A percentile compares a stretch with the other conserved stretches of the same genome.
Evolutionary conservation across 768 basidiomycete species (phyloP).

Genomic region (Mycena metata): DNA sequence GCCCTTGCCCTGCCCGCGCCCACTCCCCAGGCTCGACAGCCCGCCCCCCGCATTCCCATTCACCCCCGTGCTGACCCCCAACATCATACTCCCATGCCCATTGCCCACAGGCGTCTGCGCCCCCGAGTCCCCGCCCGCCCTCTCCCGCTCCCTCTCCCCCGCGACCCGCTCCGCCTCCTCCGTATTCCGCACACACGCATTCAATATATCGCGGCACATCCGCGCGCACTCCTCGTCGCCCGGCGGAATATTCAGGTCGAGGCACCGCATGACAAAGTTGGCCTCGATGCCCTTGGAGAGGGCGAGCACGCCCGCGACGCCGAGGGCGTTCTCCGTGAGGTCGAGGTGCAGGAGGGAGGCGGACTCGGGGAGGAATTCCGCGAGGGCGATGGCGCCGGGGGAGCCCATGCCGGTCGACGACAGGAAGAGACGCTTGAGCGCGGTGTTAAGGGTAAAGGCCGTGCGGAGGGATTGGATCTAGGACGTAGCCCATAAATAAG

Average conservation of each 20-base stretch:
- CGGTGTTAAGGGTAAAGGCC: slow-evolving; percentile 91
- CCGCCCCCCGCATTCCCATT: slow-evolving; percentile 24
- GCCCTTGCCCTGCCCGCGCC: slow-evolving; percentile 73
- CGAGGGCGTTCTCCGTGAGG: slow-evolving; percentile 84
- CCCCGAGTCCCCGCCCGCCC: slow-evolving; percentile 11
- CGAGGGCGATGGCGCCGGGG: slow-evolving; percentile 91
- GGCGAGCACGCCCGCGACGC: slow-evolving; percentile 94
- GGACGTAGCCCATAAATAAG: not conserved
- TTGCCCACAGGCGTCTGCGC: slow-evolving; percentile 44
- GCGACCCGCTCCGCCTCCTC: slow-evolving; percentile 77
- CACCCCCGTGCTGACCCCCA: not conserved
- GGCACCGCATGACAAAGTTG: slow-evolving; percentile 89
- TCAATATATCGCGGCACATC: slow-evolving; percentile 91
- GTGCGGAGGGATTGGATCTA: slow-evolving; percentile 91
- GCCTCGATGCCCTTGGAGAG: slow-evolving; percentile 87
- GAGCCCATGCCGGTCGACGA: slow-evolving; percentile 85
- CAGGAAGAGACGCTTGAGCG: slow-evolving; percentile 93
- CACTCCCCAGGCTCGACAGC: slow-evolving; percentile 48
- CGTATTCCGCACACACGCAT: slow-evolving; percentile 92
- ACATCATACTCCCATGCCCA: not conserved
- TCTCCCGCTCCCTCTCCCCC: not conserved
- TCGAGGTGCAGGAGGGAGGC: slow-evolving; percentile 91
- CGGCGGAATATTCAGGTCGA: slow-evolving; percentile 93
- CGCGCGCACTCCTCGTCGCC: slow-evolving; percentile 86
- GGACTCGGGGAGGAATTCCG: slow-evolving; percentile 96